Evolutionary conservation across 1,284 basidiomycete species (phyloP).

Genomic region (Leccinum ponderosum): DNA sequence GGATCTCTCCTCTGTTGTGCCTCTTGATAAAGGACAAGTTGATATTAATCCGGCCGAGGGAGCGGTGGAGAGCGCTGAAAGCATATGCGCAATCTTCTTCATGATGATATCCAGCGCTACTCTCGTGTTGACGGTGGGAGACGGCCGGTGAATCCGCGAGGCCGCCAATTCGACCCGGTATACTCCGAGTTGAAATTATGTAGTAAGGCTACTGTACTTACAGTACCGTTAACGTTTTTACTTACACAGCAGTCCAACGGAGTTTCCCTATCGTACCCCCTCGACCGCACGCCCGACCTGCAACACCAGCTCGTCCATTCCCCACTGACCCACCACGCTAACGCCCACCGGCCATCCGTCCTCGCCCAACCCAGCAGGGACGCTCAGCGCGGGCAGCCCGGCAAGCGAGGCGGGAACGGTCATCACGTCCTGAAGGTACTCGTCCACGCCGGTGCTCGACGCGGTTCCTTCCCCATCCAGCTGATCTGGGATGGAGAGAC

Average conservation of each 20-base stretch:
- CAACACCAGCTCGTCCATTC: slow-evolving; percentile 70
- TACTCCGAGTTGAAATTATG: too few species aligned
- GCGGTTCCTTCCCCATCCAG: slow-evolving; percentile 34
- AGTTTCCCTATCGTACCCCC: slow-evolving; percentile 5
- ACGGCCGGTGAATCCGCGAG: neutral
- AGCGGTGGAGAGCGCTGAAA: too few species aligned
- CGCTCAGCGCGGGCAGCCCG: slow-evolving; percentile 80
- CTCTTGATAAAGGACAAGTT: neutral
- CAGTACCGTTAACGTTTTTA: neutral
- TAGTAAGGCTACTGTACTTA: too few species aligned
- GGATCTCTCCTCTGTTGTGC: neutral
- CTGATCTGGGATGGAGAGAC: neutral
- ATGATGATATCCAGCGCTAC: neutral
- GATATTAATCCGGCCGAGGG: too few species aligned
- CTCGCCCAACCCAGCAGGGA: slow-evolving; percentile 53
- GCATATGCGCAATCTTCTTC: too few species aligned
- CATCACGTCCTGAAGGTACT: slow-evolving; percentile 90
- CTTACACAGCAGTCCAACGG: neutral
- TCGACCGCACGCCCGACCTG: slow-evolving; percentile 53
- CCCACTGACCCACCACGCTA: slow-evolving; percentile 87
- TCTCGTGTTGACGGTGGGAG: neutral
- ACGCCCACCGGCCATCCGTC: slow-evolving; percentile 88
- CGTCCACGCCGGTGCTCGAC: slow-evolving; percentile 38
- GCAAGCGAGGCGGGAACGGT: slow-evolving; percentile 92
- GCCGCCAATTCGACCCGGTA: too few species aligned